Percentiles rank a stretch among this genome's conserved stretches.
Conservation (phyloP, 192 early-diverging fungal species). For the Cetraspora pellucida region DNA sequence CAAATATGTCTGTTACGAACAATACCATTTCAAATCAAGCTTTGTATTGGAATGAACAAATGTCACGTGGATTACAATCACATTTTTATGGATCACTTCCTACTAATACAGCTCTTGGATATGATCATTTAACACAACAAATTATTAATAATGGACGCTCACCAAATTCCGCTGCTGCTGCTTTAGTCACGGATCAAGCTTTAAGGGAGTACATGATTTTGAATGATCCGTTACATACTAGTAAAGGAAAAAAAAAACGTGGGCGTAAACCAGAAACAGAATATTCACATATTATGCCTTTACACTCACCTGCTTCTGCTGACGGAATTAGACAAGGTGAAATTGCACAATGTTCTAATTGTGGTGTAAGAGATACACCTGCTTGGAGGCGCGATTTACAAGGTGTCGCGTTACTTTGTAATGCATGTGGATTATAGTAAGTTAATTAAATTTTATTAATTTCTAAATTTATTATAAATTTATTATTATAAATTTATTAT, state of each 20-base stretch:
- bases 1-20: background rate
- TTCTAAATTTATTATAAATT: no score
- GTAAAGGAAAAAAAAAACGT: conserved; percentile 13
- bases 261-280: background rate
- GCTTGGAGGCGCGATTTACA: conserved; percentile 33
- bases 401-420: conserved; percentile 25
- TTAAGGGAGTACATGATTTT: background rate
- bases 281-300: background rate
- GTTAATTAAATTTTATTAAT: background rate
- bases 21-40: background rate
- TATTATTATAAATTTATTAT: no score
- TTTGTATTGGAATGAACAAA: conserved; percentile 7
- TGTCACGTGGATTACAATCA: background rate
- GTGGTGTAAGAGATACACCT: conserved; percentile 25
- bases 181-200: background rate
- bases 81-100: conserved; percentile 3
- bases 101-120: background rate
- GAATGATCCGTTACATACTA: background rate
- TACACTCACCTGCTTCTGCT: background rate
- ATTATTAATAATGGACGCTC: background rate
- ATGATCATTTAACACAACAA: background rate
- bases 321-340: conserved; percentile 14
- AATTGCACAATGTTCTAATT: conserved; percentile 24
- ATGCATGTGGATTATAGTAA: conserved; percentile 31
- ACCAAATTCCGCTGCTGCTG: background rate